phyloP scores from a whole-genome alignment of 805 yeast genomes.

The Tetrapisispora taiwanensis region DNA sequence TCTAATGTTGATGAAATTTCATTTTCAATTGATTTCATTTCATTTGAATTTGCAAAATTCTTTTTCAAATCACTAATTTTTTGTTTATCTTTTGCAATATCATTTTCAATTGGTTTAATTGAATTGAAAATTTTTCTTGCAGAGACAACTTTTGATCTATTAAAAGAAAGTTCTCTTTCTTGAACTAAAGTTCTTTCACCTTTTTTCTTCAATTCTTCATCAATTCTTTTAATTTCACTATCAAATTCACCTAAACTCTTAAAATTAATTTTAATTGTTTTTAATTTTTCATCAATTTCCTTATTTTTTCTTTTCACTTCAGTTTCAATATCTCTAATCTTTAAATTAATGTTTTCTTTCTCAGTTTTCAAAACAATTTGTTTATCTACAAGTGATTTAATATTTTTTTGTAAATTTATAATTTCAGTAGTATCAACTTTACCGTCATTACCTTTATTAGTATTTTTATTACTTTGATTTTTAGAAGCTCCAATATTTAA shows the following conservation, averaged over 20 bases:
- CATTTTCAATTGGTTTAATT: constrained; percentile 60
- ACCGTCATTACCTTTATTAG: too few species aligned
- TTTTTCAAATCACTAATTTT: constrained; percentile 66
- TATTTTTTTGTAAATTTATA: constrained; percentile 32
- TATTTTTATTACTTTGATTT: too few species aligned
- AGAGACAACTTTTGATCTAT: constrained; percentile 69
- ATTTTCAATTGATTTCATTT: constrained; percentile 32
- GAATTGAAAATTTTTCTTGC: constrained; percentile 63
- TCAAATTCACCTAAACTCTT: constrained; percentile 56
- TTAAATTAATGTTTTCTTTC: constrained; percentile 41
- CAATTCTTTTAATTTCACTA: constrained; percentile 49
- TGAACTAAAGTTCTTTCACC: constrained; percentile 65
- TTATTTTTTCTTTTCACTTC: constrained; percentile 59
- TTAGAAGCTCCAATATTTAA: background rate
- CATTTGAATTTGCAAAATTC: constrained; percentile 37
- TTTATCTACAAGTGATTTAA: constrained; percentile 34
- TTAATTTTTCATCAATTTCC: constrained; percentile 36
- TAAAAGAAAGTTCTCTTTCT: constrained; percentile 73
- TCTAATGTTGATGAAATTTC: constrained; percentile 38
- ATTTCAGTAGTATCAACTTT: background rate
- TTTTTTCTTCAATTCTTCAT: constrained; percentile 60
- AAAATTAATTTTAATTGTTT: constrained; percentile 40
- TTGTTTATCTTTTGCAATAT: constrained; percentile 65
- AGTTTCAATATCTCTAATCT: constrained; percentile 58
- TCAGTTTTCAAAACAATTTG: constrained; percentile 36